Evolutionary conservation across 129 eudicot species (phyloP), one percentile per base, ranked within the genome.

Genomic region (Pittosporum tobira): DNA sequence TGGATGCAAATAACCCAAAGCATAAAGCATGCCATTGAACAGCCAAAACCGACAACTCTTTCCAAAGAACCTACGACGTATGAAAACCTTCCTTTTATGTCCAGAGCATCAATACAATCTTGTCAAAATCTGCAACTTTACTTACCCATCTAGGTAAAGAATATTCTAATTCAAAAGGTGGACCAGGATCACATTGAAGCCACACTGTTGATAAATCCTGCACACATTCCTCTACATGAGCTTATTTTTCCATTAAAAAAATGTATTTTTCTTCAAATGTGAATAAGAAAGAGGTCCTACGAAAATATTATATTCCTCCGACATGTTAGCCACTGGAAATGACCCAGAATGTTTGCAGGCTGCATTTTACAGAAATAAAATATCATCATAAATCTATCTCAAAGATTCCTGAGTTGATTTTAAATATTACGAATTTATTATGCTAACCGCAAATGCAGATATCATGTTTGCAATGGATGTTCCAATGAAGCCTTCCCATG

Each of bases 151-250:
- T 27, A 26, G 82, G 80, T 56, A 84, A 65, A 48, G 72, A 49
- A 64, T 66, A 62, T 42, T 84, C 94, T 26, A 79, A 87, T 72
- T 76, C 84, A 63, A 88, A 88, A 48, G 81, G 65, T 24, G 85
- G 87, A 27, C 96, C 94, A n/a, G 94, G 96, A 78, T 88, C 96
- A 81, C 96, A 88, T 7, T 81, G 63, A 38, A 88, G 89, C 94
- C 96, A 88, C 23, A 89, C 77, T 21, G 86, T 88, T 13, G 89
- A 81, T 67, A 88, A 61, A 69, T 88, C 96, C 96, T 84, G 84
- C 80, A 81, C 36, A 51, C 22, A 31, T 40, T 52, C 23, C 38
- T 49, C 59, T 2, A 51, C 23, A 52, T 57, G 50, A 57, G 31
- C 63, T 54, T 31, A 36, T 3, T 43, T 52, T 46, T 36, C 14